A percentile compares a stretch with the other conserved stretches of the same genome.
Evolutionary conservation across 306 rosid species (phyloP).

Genomic region (Cucumis hystrix): DNA sequence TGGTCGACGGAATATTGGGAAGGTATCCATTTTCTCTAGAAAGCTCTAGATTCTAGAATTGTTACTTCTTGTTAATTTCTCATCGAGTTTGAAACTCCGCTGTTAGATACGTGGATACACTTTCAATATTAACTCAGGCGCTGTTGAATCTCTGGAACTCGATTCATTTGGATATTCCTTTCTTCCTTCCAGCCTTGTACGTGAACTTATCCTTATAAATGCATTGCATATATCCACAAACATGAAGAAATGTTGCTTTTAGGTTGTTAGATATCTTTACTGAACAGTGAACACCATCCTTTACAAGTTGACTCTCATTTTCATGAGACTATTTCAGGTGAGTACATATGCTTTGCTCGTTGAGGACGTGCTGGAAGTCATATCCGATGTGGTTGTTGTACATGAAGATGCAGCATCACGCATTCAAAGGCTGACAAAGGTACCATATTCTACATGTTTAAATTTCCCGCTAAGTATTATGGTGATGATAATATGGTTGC

Average conservation of each 20-base stretch:
- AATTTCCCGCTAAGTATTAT: neutral
- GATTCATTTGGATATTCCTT: constrained; percentile 87
- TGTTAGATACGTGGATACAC: constrained; percentile 76
- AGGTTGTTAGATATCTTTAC: neutral
- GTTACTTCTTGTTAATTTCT: neutral
- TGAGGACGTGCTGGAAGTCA: constrained; percentile 80
- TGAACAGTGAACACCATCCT: neutral
- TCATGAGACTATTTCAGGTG: constrained; percentile 34
- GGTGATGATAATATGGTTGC: neutral
- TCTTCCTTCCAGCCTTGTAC: constrained; percentile 83
- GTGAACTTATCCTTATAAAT: constrained; percentile 10
- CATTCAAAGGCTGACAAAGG: constrained; percentile 88
- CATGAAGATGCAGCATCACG: constrained; percentile 91
- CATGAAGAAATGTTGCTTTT: neutral
- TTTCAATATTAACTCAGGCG: constrained; percentile 79
- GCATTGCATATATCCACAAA: neutral
- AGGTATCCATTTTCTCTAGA: constrained; percentile 26
- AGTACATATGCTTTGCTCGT: constrained; percentile 85
- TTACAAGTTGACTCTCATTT: neutral
- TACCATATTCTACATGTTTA: constrained; percentile 11
- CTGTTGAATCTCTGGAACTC: constrained; percentile 72
- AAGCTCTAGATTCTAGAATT: constrained; percentile 3
- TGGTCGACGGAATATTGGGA: constrained; percentile 63
- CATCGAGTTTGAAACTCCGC: neutral
- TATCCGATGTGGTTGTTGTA: constrained; percentile 63